These are phyloP conservation scores for Sclerospora graminicola DNA, from an alignment of 352 stramenopile genomes.

Conservation along the genomic window DNA sequence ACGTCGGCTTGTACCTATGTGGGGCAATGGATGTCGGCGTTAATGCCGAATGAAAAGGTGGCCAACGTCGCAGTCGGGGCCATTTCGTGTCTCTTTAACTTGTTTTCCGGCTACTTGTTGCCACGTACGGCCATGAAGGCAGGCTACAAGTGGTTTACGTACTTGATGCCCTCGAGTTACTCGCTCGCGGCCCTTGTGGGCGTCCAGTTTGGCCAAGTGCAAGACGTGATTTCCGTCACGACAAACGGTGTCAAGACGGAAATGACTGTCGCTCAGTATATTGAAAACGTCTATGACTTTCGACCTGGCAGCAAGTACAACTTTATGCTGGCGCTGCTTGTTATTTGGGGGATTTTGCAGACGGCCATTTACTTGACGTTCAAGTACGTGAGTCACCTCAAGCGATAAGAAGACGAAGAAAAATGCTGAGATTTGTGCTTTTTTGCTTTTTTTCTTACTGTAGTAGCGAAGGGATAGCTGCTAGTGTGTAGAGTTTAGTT, in stretches of 20 bases:
- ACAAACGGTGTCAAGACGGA: conserved; percentile 2
- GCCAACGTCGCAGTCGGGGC: conserved; percentile 64
- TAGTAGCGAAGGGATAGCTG: no score
- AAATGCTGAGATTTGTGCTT: no score
- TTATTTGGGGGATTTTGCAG: conserved; percentile 50
- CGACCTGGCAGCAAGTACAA: conserved; percentile 31
- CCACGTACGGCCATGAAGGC: conserved; percentile 37
- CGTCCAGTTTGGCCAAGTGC: conserved; percentile 27
- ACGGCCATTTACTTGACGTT: conserved; percentile 1
- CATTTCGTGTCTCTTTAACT: conserved; percentile 54
- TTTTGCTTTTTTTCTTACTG: no score
- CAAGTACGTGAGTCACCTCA: conserved; percentile 4
- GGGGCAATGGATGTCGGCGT: conserved; percentile 62
- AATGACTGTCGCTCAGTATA: conserved; percentile 24
- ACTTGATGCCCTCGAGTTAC: conserved; percentile 52
- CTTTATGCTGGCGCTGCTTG: conserved; percentile 34
- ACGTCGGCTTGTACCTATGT: conserved; percentile 53
- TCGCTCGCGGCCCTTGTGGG: conserved; percentile 31
- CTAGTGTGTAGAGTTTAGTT: no score
- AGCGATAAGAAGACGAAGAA: conserved; percentile 1
- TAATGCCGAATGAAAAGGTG: conserved; percentile 69
- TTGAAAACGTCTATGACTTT: conserved; percentile 44
- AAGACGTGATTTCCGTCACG: conserved; percentile 15
- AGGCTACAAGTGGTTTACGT: conserved; percentile 65
- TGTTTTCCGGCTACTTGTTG: conserved; percentile 49